Evolutionary conservation across 495 filamentous ascomycete genomes (phyloP), one percentile per base, ranked within the genome.

Genomic region (Talaromyces thailandensis): DNA sequence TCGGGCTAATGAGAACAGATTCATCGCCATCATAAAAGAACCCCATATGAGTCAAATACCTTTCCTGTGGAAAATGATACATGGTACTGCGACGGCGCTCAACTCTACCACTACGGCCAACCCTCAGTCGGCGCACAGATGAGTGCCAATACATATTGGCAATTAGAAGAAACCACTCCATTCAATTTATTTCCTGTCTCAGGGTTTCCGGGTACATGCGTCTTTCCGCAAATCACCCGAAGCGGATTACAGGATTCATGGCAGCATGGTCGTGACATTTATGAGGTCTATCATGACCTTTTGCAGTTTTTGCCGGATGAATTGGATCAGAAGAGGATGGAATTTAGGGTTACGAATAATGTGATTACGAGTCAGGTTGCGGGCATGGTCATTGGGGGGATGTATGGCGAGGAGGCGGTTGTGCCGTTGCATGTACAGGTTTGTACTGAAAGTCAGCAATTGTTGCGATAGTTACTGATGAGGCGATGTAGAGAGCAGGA

Each of bases 1-100:
- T 18, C 16, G 8, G 6, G 21, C 32, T 28, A 23, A 18, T 11
- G 25, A 26, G 14, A 52, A 37, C 61, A 85, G 82, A 85, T 90
- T 56, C 87, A 90, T 62, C 79, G 88, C 61, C 88, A 91, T 66
- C 87, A 90, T 67, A 89, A 90, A 70, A 79, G 88, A 32, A 90
- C 86, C 0, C 86, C 86, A 2, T 91, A 91, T 65, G 80, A 82
- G 6, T 77, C 77, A 45, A 91, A 89, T 67, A 78, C 82, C 6
- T 89, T 90, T 66, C 86, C 86, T 2, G 71, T 81, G 11, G 88
- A 90, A 68, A 71, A 81, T 11, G 83, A 84, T 65, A 65, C 71
- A n/a, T 91, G 86, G 87, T 69, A 85, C 68, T 89, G 86, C 69
- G 70, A 81, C 59, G 80, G 87, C 62, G 73, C 81, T 63, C 80